Evolutionary conservation across 2,329 filamentous ascomycete species (phyloP), one percentile per base, ranked within the genome.

Genomic region (Cyphellophora attinorum): DNA sequence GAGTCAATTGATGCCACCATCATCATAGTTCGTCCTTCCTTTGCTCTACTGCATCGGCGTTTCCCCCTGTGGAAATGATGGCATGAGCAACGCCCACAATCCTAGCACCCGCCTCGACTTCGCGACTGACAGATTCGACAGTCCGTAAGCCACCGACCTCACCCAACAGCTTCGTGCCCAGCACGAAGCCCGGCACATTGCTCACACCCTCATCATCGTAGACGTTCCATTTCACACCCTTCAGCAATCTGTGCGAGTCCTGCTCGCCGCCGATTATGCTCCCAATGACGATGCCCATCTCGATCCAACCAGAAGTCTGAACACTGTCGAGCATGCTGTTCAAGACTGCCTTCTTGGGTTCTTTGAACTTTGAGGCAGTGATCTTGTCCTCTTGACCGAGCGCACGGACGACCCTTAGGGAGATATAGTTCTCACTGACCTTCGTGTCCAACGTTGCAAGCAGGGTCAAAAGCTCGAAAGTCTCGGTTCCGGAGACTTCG

Each of bases 381-480:
- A 31, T 3, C 8, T 31, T 18, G 13, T 31, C 29, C 5, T 5
- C 13, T 16, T 16, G 29, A 13, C 4, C 29, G 3, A 31, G 29
- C 13, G 14, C 5, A 13, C n/a, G 12, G 5, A 31, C 13, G 5
- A 31, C 6, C 6, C 29, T 13, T 16, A 13, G 29, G n/a, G 13
- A 16, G 29, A 31, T 31, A 18, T 31, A 31, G 14, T 31, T 31
- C 29, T 31, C 29, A 6, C 19, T 13, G 13, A 31, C 8, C 18
- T 31, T 31, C 14, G 19, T 12, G 16, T 31, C 29, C 8, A 31
- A 12, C 5, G 13, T 31, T n/a, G 29, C 29, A 5, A 31, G 29
- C 14, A 31, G 29, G 6, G 29, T 31, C 14, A 31, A 16, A 3
- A 31, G 29, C n/a, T 31, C 29, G 5, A n/a, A 5, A 3, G 17